These are phyloP conservation scores for Ceratocystis alfenasii DNA, from an alignment of 2,329 filamentous ascomycete species.

Conservation along the genomic window DNA sequence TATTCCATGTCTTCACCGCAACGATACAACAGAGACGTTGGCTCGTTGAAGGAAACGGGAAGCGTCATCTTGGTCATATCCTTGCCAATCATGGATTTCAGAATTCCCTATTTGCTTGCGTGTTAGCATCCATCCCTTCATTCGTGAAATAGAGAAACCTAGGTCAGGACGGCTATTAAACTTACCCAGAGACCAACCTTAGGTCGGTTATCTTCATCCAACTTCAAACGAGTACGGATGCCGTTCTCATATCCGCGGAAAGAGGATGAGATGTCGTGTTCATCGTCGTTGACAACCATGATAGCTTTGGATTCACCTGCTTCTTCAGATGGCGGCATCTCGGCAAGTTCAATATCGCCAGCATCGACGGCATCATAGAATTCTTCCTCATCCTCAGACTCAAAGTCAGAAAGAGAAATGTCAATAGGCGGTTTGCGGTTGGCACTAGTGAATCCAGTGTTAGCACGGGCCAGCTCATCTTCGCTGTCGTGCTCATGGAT, in stretches of 20 bases:
- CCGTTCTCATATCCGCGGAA: conserved; percentile 90
- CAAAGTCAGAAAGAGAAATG: conserved; percentile 55
- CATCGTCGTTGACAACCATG: conserved; percentile 30
- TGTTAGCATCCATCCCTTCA: conserved; percentile 3
- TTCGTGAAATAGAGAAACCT: background rate
- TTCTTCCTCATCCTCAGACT: conserved; percentile 75
- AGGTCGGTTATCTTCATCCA: conserved; percentile 84
- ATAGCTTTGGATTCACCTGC: conserved; percentile 29
- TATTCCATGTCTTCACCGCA: conserved; percentile 98
- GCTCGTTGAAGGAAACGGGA: conserved; percentile 96
- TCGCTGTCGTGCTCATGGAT: conserved; percentile 29
- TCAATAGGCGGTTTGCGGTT: conserved; percentile 17
- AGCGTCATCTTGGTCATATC: conserved; percentile 99
- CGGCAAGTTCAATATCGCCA: conserved; percentile 72
- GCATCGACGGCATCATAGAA: conserved; percentile 97
- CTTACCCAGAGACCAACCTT: conserved; percentile 93
- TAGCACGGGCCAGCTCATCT: conserved; percentile 22
- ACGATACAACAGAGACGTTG: conserved; percentile 86
- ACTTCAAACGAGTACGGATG: conserved; percentile 63
- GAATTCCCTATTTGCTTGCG: conserved; percentile 54
- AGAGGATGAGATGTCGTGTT: conserved; percentile 57
- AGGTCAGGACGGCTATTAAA: conserved; percentile 21
- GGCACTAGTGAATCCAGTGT: background rate
- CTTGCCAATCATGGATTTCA: conserved; percentile 99
- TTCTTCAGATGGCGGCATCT: conserved; percentile 45